These are phyloP conservation scores for Meyerozyma sp. DNA, from an alignment of 1,139 yeast genomes.

Conservation along the genomic window DNA sequence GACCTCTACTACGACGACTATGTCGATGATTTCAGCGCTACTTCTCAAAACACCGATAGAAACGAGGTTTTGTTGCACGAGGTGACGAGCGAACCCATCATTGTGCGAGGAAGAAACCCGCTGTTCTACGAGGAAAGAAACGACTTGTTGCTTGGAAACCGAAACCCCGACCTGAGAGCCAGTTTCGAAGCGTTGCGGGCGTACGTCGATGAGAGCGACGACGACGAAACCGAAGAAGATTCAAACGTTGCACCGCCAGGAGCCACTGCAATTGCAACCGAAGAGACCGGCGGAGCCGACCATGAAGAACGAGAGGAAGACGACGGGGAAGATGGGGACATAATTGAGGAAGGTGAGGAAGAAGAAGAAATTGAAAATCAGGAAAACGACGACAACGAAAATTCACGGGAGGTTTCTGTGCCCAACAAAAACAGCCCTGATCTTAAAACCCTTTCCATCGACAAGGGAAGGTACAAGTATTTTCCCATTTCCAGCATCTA, in stretches of 20 bases:
- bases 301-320: slow-evolving; percentile 6
- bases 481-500: slow-evolving; percentile 54
- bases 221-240: slow-evolving; percentile 5
- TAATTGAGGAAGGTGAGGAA: slow-evolving; percentile 6
- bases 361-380: slow-evolving; percentile 6
- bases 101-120: slow-evolving; percentile 65
- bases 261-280: background rate
- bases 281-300: slow-evolving; percentile 1
- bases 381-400: slow-evolving; percentile 8
- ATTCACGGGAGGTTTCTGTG: slow-evolving; percentile 5
- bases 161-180: slow-evolving; percentile 16
- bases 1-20: slow-evolving; percentile 40
- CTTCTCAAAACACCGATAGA: slow-evolving; percentile 16
- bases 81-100: slow-evolving; percentile 43
- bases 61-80: slow-evolving; percentile 33
- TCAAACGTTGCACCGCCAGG: background rate
- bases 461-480: slow-evolving; percentile 37
- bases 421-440: background rate
- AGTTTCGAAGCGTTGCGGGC: slow-evolving; percentile 16
- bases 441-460: background rate
- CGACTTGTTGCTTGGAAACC: slow-evolving; percentile 37
- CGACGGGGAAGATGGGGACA: slow-evolving; percentile 8
- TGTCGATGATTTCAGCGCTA: slow-evolving; percentile 23
- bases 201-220: slow-evolving; percentile 4
- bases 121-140: slow-evolving; percentile 55